Evolutionary conservation across 2,329 filamentous ascomycete species (phyloP).

Genomic region (Diaporthe ampelina): DNA sequence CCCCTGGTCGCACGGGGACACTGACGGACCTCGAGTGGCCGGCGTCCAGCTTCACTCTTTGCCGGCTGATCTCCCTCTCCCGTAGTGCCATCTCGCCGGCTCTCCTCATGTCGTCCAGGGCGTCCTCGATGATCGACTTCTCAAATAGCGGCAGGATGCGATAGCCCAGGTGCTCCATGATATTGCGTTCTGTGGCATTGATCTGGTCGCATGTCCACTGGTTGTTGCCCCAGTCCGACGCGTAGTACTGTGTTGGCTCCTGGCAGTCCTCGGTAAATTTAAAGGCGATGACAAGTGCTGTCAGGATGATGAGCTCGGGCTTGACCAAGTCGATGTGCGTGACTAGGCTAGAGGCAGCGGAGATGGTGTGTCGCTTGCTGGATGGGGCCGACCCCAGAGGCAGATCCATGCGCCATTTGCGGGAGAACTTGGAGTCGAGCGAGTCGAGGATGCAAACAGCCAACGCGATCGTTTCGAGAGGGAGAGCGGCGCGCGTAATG

Average conservation of each 20-base stretch:
- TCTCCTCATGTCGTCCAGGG: conserved; percentile 74
- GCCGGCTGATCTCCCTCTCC: conserved; percentile 35
- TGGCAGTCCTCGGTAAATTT: conserved; percentile 76
- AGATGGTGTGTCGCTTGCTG: conserved; percentile 64
- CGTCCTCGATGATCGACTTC: conserved; percentile 68
- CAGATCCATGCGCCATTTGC: conserved; percentile 72
- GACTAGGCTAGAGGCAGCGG: conserved; percentile 51
- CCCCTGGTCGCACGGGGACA: conserved; percentile 39
- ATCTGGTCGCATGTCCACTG: conserved; percentile 74
- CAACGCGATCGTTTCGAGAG: conserved; percentile 73
- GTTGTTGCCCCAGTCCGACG: conserved; percentile 65
- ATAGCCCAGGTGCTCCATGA: conserved; percentile 75
- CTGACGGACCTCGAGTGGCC: conserved; percentile 56
- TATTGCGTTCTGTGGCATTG: conserved; percentile 73
- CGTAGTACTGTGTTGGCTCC: conserved; percentile 67
- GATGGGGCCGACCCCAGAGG: conserved; percentile 57
- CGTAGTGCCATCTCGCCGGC: conserved; percentile 56
- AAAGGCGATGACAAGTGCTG: conserved; percentile 73
- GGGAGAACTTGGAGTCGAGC: conserved; percentile 72
- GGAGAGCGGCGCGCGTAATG: conserved; percentile 69
- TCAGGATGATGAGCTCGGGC: conserved; percentile 74
- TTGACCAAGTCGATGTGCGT: conserved; percentile 71
- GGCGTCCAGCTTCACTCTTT: conserved; percentile 29
- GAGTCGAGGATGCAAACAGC: conserved; percentile 78
- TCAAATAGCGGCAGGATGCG: conserved; percentile 73